phyloP scores from a whole-genome alignment of 768 basidiomycete species.

The Tricholoma sp. region DNA sequence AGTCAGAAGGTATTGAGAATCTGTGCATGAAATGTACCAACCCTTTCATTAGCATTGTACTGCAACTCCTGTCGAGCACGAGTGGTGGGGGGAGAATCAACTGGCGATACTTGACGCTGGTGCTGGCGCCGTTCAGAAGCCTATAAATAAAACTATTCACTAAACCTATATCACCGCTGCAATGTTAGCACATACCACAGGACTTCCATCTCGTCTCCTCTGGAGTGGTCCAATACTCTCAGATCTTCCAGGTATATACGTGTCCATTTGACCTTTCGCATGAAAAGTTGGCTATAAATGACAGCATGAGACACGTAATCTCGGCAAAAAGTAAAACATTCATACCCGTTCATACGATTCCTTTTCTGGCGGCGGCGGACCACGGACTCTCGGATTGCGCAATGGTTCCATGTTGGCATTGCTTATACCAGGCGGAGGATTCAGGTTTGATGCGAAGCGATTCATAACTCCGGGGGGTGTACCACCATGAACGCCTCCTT shows the following conservation, averaged over 20 bases:
- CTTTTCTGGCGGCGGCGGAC: constrained; percentile 17
- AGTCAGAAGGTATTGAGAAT: neutral
- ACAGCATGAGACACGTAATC: neutral
- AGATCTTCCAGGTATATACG: constrained; percentile 10
- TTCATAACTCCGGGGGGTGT: neutral
- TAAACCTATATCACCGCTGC: neutral
- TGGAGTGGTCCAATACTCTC: constrained; percentile 5
- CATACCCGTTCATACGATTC: constrained; percentile 24
- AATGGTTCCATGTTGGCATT: constrained; percentile 7
- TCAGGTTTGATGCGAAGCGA: neutral
- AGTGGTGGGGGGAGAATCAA: neutral
- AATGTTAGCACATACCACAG: constrained; percentile 10
- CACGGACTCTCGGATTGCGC: constrained; percentile 13
- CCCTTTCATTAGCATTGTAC: neutral
- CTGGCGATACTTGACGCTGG: neutral
- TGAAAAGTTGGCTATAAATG: constrained; percentile 8
- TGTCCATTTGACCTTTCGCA: constrained; percentile 8
- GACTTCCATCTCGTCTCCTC: constrained; percentile 10
- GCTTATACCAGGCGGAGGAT: constrained; percentile 8
- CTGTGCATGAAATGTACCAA: neutral
- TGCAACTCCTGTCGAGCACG: neutral
- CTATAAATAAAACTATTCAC: neutral
- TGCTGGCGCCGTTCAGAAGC: constrained; percentile 7
- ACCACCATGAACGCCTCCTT: constrained; percentile 6
- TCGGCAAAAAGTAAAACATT: neutral